phyloP scores from a whole-genome alignment of 805 yeast genomes.

The Cephaloascus albidus region DNA sequence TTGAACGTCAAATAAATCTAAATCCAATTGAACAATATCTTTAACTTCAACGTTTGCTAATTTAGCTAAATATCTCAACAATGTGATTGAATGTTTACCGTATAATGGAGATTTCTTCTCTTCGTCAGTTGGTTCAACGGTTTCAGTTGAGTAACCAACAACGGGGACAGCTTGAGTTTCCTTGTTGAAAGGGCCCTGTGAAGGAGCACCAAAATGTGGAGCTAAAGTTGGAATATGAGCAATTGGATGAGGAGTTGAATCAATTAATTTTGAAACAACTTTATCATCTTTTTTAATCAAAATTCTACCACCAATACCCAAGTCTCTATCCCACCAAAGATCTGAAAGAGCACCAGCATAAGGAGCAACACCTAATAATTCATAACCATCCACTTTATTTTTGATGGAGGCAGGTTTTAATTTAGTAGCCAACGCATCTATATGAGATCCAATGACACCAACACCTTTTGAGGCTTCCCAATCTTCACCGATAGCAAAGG shows the following conservation, averaged over 20 bases:
- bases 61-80: constrained; percentile 61
- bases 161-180: constrained; percentile 79
- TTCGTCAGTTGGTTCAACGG: constrained; percentile 43
- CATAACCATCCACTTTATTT: constrained; percentile 59
- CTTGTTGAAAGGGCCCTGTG: constrained; percentile 61
- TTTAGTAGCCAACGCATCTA: constrained; percentile 60
- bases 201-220: constrained; percentile 72
- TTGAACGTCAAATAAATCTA: constrained; percentile 77
- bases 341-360: constrained; percentile 63
- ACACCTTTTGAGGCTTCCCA: constrained; percentile 62
- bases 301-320: constrained; percentile 76
- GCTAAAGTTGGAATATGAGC: constrained; percentile 82
- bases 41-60: constrained; percentile 49
- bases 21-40: constrained; percentile 61
- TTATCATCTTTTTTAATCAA: constrained; percentile 33
- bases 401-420: constrained; percentile 68
- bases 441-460: constrained; percentile 67
- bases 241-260: constrained; percentile 58
- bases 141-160: constrained; percentile 45
- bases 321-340: constrained; percentile 79
- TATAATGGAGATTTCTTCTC: constrained; percentile 56
- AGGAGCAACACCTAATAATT: constrained; percentile 74
- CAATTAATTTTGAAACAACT: constrained; percentile 35
- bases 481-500: constrained; percentile 57
- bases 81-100: constrained; percentile 58